Conservation (phyloP, 257 asterid genomes). For the Solanum paucissectum region DNA sequence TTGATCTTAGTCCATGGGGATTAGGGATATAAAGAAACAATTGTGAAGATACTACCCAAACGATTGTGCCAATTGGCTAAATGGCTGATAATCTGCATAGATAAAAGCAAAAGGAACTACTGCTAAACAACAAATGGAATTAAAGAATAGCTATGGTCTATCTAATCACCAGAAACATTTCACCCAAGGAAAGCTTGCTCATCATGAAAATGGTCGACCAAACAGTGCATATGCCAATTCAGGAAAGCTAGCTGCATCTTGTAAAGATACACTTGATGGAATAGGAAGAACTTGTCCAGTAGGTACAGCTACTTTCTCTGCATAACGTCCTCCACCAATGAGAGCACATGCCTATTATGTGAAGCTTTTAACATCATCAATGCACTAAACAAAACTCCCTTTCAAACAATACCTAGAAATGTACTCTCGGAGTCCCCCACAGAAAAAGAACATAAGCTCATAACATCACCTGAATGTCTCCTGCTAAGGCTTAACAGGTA, state of each 20-base stretch:
- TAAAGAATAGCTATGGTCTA: neutral
- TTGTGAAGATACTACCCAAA: neutral
- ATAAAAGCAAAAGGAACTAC: neutral
- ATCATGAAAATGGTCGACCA: slow-evolving; percentile 92
- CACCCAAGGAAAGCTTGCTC: slow-evolving; percentile 65
- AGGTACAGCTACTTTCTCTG: slow-evolving; percentile 81
- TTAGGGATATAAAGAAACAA: neutral
- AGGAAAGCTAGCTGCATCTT: slow-evolving; percentile 88
- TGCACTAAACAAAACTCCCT: neutral
- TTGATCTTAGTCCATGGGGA: neutral
- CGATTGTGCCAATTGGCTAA: neutral
- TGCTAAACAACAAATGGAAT: neutral
- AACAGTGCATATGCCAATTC: slow-evolving; percentile 89
- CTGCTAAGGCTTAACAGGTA: neutral
- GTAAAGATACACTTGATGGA: slow-evolving; percentile 64
- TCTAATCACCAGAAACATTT: slow-evolving; percentile 56
- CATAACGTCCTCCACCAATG: slow-evolving; percentile 88
- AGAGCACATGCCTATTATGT: slow-evolving; percentile 69
- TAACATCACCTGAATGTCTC: neutral
- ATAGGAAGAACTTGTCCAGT: slow-evolving; percentile 78
- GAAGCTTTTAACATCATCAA: neutral
- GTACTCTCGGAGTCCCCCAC: neutral
- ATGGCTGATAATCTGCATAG: neutral
- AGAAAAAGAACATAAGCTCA: neutral
- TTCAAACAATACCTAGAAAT: neutral